Evolutionary conservation across 495 filamentous ascomycete genomes (phyloP).

Genomic region (Neurospora africana): DNA sequence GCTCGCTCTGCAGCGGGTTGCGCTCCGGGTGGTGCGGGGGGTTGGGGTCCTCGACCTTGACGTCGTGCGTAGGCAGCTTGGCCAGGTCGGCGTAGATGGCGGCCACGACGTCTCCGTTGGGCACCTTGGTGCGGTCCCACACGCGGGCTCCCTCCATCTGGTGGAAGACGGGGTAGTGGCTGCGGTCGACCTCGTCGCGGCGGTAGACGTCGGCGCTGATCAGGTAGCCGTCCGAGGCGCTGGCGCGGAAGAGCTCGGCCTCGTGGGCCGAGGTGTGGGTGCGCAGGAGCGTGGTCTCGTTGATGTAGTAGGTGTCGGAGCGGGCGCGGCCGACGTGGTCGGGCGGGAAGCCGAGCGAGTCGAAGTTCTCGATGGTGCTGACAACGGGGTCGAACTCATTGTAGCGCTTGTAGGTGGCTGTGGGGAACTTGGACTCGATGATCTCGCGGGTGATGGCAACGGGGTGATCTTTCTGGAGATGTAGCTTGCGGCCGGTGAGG

Average conservation of each 20-base stretch:
- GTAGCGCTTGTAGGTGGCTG: constrained; percentile 61
- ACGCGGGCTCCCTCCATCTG: constrained; percentile 94
- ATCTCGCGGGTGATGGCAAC: constrained; percentile 81
- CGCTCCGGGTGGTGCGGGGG: constrained; percentile 66
- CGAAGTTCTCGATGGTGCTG: constrained; percentile 82
- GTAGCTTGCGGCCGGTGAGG: constrained; percentile 61
- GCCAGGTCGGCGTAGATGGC: constrained; percentile 57
- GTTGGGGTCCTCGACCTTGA: constrained; percentile 76
- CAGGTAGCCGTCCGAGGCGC: constrained; percentile 67
- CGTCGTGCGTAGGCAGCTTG: constrained; percentile 55
- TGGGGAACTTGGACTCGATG: constrained; percentile 80
- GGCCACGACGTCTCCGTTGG: constrained; percentile 48
- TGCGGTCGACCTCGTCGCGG: constrained; percentile 86
- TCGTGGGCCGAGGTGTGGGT: constrained; percentile 95
- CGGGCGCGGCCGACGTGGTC: constrained; percentile 83
- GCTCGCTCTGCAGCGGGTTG: constrained; percentile 68
- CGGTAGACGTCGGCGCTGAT: constrained; percentile 95
- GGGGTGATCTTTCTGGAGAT: constrained; percentile 81
- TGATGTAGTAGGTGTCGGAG: constrained; percentile 95
- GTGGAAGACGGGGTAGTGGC: constrained; percentile 94
- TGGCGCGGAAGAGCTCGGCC: constrained; percentile 70
- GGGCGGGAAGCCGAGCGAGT: constrained; percentile 80
- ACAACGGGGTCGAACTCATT: constrained; percentile 75
- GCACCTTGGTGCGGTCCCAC: constrained; percentile 63
- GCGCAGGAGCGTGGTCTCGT: constrained; percentile 68